Evolutionary conservation across 305 asterid species (phyloP).

Genomic region (Fraxinus latifolia): DNA sequence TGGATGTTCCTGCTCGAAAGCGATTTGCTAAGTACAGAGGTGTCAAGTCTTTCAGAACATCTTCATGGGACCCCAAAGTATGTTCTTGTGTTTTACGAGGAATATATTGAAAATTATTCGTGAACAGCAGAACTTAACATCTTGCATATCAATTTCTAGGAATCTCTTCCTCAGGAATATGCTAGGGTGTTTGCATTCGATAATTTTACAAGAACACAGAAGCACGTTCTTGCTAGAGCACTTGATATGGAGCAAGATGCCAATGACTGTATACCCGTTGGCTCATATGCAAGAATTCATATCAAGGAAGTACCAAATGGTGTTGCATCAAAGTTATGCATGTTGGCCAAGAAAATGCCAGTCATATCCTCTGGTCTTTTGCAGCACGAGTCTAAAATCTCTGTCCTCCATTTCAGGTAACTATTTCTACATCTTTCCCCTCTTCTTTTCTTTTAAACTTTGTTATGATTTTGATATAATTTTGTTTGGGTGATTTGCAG

Average conservation of each 20-base stretch:
- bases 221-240: conserved; percentile 76
- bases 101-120: conserved; percentile 1
- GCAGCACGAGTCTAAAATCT: conserved; percentile 86
- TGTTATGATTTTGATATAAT: conserved; percentile 18
- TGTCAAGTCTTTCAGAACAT: conserved; percentile 86
- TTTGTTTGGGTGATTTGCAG: conserved; percentile 33
- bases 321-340: conserved; percentile 59
- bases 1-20: conserved; percentile 84
- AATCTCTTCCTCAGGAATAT: conserved; percentile 90
- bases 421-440: conserved; percentile 5
- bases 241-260: conserved; percentile 60
- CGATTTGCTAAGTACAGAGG: conserved; percentile 96
- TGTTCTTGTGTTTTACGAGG: conserved; percentile 23
- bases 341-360: conserved; percentile 46
- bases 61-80: conserved; percentile 98
- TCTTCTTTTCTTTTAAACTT: neutral
- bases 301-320: conserved; percentile 53
- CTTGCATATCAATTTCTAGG: conserved; percentile 50
- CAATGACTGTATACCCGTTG: conserved; percentile 51
- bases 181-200: conserved; percentile 86
- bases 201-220: conserved; percentile 74
- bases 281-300: conserved; percentile 71
- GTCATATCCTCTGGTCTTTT: conserved; percentile 72
- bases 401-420: conserved; percentile 96
- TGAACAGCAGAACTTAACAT: conserved; percentile 16